Evolutionary conservation across 805 yeast species (phyloP).

Genomic region (Lipomyces japonicus): DNA sequence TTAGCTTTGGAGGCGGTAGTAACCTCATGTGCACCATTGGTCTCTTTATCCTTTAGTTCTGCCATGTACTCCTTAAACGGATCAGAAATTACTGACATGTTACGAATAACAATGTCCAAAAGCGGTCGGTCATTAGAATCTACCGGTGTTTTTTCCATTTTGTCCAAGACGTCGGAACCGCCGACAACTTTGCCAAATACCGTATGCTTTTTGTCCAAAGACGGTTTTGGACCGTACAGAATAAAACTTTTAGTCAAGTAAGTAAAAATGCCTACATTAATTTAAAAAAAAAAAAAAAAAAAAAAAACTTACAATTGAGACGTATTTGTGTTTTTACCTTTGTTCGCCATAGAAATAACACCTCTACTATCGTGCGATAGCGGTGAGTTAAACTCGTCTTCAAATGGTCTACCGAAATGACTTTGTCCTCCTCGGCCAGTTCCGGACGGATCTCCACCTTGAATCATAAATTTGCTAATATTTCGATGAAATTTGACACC

Average conservation of each 20-base stretch:
- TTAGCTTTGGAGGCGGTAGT: not conserved
- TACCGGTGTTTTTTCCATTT: slow-evolving; percentile 39
- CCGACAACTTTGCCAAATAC: slow-evolving; percentile 52
- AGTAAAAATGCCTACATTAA: not conserved
- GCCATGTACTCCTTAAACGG: slow-evolving; percentile 27
- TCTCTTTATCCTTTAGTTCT: slow-evolving; percentile 13
- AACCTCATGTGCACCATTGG: not conserved
- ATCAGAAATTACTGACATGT: slow-evolving; percentile 24
- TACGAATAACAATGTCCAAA: slow-evolving; percentile 18
- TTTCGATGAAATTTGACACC: slow-evolving; percentile 37
- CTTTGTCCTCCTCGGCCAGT: slow-evolving; percentile 37
- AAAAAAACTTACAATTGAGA: too few relatives aligned
- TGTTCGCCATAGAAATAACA: slow-evolving; percentile 83
- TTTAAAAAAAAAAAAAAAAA: slow-evolving; percentile 7
- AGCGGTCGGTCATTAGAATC: slow-evolving; percentile 25
- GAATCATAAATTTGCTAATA: slow-evolving; percentile 38
- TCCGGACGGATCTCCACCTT: slow-evolving; percentile 40
- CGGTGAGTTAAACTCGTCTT: slow-evolving; percentile 51
- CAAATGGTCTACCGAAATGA: slow-evolving; percentile 33
- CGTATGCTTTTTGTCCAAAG: slow-evolving; percentile 58
- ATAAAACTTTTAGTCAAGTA: slow-evolving; percentile 47
- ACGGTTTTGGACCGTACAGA: slow-evolving; percentile 70
- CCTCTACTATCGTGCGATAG: slow-evolving; percentile 76
- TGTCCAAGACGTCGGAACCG: slow-evolving; percentile 50
- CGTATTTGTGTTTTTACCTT: slow-evolving; percentile 90